Evolutionary conservation across 257 asterid species (phyloP).

Genomic region (Striga asiatica): DNA sequence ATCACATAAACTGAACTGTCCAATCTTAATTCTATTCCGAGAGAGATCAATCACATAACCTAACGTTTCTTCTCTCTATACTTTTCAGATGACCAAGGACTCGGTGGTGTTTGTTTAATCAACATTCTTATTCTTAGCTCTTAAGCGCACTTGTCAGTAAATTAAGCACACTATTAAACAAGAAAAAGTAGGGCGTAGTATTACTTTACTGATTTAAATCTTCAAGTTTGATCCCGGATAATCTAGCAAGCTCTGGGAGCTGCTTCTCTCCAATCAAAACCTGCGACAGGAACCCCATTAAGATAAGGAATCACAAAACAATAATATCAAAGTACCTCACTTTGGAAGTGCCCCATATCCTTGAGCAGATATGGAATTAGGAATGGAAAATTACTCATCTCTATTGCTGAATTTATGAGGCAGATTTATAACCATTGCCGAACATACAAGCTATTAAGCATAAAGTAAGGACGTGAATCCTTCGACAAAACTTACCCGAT

Average conservation of each 20-base stretch:
- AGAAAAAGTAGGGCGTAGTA: not conserved
- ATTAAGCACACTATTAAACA: not conserved
- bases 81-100: no score
- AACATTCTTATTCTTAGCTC: no score
- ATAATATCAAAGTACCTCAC: not conserved
- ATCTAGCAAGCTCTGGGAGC: slow-evolving; percentile 59
- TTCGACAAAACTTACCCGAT: not conserved
- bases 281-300: slow-evolving; percentile 26
- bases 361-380: not conserved
- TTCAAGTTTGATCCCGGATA: slow-evolving; percentile 58
- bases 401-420: not conserved
- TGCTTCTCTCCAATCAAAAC: slow-evolving; percentile 60
- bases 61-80: no score
- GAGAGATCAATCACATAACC: no score
- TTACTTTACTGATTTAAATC: slow-evolving; percentile 35
- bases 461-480: not conserved
- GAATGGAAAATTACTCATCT: not conserved
- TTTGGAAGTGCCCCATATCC: not conserved
- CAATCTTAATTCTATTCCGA: no score
- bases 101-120: no score
- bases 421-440: not conserved
- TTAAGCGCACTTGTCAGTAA: no score
- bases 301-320: not conserved
- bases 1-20: no score
- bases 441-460: not conserved